Conservation (phyloP, 305 asterid genomes). For the Solanum hybrid region DNA sequence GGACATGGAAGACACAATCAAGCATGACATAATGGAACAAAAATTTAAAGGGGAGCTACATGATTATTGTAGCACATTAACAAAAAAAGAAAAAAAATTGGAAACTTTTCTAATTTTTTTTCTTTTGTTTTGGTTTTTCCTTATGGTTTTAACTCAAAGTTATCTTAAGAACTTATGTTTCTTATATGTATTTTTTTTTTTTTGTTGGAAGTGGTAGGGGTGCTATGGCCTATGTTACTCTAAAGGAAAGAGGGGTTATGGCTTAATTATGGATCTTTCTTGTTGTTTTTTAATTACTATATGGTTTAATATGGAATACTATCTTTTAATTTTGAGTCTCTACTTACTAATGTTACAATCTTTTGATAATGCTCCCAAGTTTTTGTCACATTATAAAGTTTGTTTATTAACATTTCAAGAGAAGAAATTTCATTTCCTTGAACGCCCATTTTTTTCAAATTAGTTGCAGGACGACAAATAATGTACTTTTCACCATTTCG, state of each 20-base stretch:
- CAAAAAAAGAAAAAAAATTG: background rate
- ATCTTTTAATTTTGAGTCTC: background rate
- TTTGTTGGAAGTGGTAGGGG: background rate
- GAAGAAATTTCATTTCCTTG: background rate
- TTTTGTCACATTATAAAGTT: background rate
- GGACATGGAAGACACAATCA: slow-evolving; percentile 66
- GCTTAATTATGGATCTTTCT: background rate
- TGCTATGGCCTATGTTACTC: background rate
- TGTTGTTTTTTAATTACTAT: background rate
- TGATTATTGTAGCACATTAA: background rate
- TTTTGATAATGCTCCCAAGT: background rate
- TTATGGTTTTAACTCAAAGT: background rate
- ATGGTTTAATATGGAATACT: background rate
- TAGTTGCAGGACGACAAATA: background rate
- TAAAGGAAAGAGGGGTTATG: background rate
- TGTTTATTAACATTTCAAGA: background rate
- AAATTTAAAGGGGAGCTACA: background rate
- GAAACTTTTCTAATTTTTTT: background rate
- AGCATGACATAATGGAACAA: slow-evolving; percentile 13
- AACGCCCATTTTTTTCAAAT: background rate
- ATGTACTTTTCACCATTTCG: background rate
- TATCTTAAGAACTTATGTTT: background rate
- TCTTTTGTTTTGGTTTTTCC: background rate
- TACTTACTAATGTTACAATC: background rate
- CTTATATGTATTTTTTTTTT: background rate